Percentiles rank a stretch among this genome's conserved stretches.
These are phyloP conservation scores for Talaromyces adpressus DNA, from an alignment of 495 filamentous ascomycete species.

Conservation along the genomic window DNA sequence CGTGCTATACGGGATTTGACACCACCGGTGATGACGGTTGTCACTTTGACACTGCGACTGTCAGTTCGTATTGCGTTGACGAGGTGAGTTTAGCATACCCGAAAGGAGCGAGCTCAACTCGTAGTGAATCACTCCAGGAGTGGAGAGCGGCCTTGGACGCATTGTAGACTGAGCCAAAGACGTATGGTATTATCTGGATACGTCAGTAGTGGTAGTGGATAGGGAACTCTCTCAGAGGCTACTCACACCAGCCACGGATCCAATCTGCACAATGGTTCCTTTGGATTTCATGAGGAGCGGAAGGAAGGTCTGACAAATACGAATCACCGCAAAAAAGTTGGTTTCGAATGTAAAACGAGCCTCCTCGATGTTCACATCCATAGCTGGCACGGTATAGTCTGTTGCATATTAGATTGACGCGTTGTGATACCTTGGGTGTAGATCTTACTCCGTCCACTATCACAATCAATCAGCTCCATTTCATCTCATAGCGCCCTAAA, in stretches of 20 bases:
- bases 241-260: conserved; percentile 46
- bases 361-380: conserved; percentile 47
- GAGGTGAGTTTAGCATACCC: conserved; percentile 24
- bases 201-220: background rate
- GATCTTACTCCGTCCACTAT: conserved; percentile 31
- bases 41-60: conserved; percentile 38
- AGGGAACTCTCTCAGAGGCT: background rate
- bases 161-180: conserved; percentile 53
- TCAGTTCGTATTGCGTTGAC: background rate
- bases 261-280: conserved; percentile 57
- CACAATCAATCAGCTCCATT: conserved; percentile 3
- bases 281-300: conserved; percentile 51
- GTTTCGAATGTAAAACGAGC: conserved; percentile 45
- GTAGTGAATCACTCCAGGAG: conserved; percentile 51
- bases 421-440: too few relatives aligned
- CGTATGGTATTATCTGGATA: conserved; percentile 42
- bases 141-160: conserved; percentile 60
- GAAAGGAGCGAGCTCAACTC: conserved; percentile 45
- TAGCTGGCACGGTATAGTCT: conserved; percentile 57
- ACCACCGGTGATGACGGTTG: conserved; percentile 54
- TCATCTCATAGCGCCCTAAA: background rate
- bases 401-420: background rate
- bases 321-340: conserved; percentile 56
- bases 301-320: conserved; percentile 50
- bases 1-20: conserved; percentile 53